Evolutionary conservation across 2,329 filamentous ascomycete species (phyloP), one percentile per base, ranked within the genome.

Genomic region (Xylaria sp.): DNA sequence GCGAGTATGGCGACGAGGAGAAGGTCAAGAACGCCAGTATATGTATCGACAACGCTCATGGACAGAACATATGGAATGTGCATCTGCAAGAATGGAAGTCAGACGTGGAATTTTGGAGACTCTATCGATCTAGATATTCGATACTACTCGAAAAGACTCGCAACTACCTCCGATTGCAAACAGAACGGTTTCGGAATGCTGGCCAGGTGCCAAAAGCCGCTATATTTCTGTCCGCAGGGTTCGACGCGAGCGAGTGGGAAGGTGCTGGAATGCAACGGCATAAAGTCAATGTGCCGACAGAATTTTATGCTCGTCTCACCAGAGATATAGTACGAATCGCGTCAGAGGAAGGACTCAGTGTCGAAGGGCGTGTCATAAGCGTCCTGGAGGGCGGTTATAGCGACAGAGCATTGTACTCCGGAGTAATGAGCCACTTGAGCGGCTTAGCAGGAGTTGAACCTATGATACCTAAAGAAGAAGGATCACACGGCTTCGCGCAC

Each of bases 161-260:
- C 5, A 81, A 79, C 2, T 98, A 92, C 70, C 81, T 98, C n/a
- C 85, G 83, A 56, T 80, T 81, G 14, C 92, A 97, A 69, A 89
- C 92, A 0, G 82, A 88, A 45, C 86, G 86, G 31, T 78, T 95
- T 31, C 82, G 80, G 9, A 79, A 81, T 17, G 79, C 84, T 53
- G 84, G 86, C 40, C 83, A 88, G 35, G 80, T 80, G 23, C 90
- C 93, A 3, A 94, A 90, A 71, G 92, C 91, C 1, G 94, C 92
- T 35, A 93, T 99, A 47, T 99, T 99, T 78, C 80, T 99, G 52
- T 98, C 94, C 47, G 94, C 95, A 2, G 96, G 95, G 0, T 99
- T 99, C 68, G 95, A 99, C 78, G 95, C 95, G 2, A 97, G 94
- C 73, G 93, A 99, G 74, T 96, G 92, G 88, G 95, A 99, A 76